These are phyloP conservation scores for Colletotrichum tabaci DNA, from an alignment of 2,329 filamentous ascomycete species.

Conservation along the genomic window DNA sequence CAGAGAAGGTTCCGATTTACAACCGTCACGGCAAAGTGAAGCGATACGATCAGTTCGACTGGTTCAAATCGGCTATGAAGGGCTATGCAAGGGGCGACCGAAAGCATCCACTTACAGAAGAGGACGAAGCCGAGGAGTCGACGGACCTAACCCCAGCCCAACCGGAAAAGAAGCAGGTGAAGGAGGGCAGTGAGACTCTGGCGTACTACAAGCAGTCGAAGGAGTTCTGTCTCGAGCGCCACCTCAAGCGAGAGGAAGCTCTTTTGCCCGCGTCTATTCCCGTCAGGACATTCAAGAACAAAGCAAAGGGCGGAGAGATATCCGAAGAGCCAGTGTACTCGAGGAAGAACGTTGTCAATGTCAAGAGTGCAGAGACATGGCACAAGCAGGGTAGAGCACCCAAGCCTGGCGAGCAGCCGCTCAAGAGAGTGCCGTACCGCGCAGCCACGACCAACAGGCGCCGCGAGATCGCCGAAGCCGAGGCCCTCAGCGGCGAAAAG, in stretches of 20 bases:
- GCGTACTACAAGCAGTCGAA: conserved; percentile 90
- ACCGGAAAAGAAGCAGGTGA: conserved; percentile 79
- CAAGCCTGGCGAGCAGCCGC: conserved; percentile 76
- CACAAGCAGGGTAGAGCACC: conserved; percentile 94
- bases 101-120: conserved; percentile 72
- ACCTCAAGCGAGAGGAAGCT: conserved; percentile 93
- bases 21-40: conserved; percentile 84
- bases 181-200: conserved; percentile 84
- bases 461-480: conserved; percentile 89
- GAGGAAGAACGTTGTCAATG: conserved; percentile 84
- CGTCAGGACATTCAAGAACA: conserved; percentile 81
- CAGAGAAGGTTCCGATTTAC: conserved; percentile 86
- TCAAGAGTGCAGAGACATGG: conserved; percentile 96
- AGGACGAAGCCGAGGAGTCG: conserved; percentile 84
- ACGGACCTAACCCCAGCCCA: conserved; percentile 82
- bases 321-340: conserved; percentile 86
- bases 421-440: conserved; percentile 91
- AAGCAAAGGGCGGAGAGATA: conserved; percentile 79
- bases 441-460: conserved; percentile 91
- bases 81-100: conserved; percentile 73
- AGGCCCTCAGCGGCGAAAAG: conserved; percentile 85
- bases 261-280: conserved; percentile 77
- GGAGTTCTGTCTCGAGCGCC: conserved; percentile 87
- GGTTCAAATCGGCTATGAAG: conserved; percentile 87
- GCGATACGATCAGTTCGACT: conserved; percentile 84